Conservation (phyloP, 371 early-diverging fungal species). For the Apophysomyces ossiformis region DNA sequence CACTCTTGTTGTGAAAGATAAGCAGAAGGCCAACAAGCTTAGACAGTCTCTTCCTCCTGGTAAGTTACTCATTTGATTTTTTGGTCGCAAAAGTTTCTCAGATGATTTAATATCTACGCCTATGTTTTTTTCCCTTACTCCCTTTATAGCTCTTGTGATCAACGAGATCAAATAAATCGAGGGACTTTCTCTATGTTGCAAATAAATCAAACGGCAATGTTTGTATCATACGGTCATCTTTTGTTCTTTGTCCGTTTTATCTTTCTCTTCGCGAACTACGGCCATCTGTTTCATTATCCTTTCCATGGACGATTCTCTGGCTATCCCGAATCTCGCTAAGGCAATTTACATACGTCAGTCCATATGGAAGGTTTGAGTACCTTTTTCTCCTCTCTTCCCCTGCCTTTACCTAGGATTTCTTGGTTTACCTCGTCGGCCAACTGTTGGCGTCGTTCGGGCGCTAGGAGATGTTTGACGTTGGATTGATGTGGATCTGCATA, state of each 20-base stretch:
- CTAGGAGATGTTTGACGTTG: constrained; percentile 32
- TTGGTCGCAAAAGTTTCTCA: background rate
- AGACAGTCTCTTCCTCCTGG: constrained; percentile 91
- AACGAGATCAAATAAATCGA: constrained; percentile 36
- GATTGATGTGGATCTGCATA: constrained; percentile 45
- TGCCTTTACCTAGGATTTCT: constrained; percentile 27
- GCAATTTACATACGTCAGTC: background rate
- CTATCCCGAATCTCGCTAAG: background rate
- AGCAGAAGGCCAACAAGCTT: constrained; percentile 96
- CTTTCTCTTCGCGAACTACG: constrained; percentile 19
- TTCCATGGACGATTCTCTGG: constrained; percentile 22
- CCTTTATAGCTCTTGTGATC: constrained; percentile 33
- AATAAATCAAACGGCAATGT: constrained; percentile 3
- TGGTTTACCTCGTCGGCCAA: constrained; percentile 40
- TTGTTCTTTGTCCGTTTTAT: constrained; percentile 17
- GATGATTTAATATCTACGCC: background rate
- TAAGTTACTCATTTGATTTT: constrained; percentile 32
- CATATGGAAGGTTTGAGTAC: background rate
- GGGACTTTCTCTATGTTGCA: constrained; percentile 12
- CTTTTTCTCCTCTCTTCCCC: background rate
- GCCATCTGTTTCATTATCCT: constrained; percentile 27
- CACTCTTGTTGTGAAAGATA: constrained; percentile 96
- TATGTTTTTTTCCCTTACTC: background rate
- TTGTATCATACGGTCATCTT: constrained; percentile 18
- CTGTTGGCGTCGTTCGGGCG: constrained; percentile 33